These are phyloP conservation scores for Penicillium olsonii DNA, from an alignment of 2,329 filamentous ascomycete species.

Conservation along the genomic window DNA sequence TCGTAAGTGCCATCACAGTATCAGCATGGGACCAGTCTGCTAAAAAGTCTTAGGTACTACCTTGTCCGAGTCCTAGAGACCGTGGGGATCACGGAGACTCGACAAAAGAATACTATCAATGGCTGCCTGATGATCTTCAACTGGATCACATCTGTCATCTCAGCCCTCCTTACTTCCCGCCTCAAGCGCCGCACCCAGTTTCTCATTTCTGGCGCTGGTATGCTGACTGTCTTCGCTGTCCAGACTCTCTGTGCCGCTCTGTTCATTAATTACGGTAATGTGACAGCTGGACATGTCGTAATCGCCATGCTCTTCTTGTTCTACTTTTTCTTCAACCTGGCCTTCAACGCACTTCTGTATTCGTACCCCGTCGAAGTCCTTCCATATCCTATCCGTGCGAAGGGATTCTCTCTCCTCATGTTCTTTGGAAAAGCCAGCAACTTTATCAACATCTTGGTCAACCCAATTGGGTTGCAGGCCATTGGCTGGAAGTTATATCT, in stretches of 20 bases:
- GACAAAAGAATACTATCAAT: neutral
- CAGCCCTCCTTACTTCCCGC: neutral
- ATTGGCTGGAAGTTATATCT: neutral
- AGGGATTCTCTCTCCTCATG: neutral
- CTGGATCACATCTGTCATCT: neutral
- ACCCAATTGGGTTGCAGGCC: neutral
- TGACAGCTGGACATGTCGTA: neutral
- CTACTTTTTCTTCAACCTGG: neutral
- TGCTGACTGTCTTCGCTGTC: neutral
- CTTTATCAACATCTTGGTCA: neutral
- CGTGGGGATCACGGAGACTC: neutral
- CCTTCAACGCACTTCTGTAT: neutral
- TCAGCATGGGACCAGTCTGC: too few species aligned
- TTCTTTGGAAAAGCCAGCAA: neutral
- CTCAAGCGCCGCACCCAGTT: neutral
- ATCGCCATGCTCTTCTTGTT: neutral
- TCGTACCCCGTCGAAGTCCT: neutral
- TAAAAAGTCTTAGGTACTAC: constrained; percentile 13
- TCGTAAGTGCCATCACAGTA: constrained; percentile 39
- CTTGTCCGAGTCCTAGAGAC: neutral
- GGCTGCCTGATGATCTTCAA: neutral
- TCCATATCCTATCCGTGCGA: neutral
- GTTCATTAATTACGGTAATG: neutral
- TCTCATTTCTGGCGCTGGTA: neutral
- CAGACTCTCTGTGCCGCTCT: neutral